Evolutionary conservation across 306 rosid species (phyloP), one percentile per base, ranked within the genome.

Genomic region (Fagus crenata): DNA sequence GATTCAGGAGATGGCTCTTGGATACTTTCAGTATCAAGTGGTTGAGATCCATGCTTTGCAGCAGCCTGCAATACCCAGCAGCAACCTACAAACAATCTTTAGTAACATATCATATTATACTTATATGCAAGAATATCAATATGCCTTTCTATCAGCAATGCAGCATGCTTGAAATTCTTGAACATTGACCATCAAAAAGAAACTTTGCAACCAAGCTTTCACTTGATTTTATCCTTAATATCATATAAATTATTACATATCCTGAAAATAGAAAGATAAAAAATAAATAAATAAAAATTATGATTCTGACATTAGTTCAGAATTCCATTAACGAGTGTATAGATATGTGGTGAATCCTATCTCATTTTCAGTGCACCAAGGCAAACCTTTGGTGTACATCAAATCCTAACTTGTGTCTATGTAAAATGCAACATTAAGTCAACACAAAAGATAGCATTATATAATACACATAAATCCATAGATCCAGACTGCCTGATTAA

Each of bases 31-130:
- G 79, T 76, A 51, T 88, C 96, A 6, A 93, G 86, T 22, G 97
- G 98, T 75, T 94, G 92, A 75, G 97, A 92, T 88, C 92, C 93
- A 77, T 94, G 98, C 81, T 89, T 94, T 0, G 98, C 98, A 6
- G 98, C 98, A 11, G 97, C 97, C 84, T 94, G 98, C 81, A 92
- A 81, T 11, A 94, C 98, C 77, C 98, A 84, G 82, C 95, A 17
- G 98, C 93, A 68, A 93, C 92, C 98, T 97, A 94, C n/a, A n/a
- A n/a, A 59, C 37, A 7, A 28, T 7, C 32, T 59, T 8, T 9
- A 59, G 13, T 28, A 8, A 31, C 39, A 59, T 22, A 58, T 31
- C 1, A 28, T 28, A 9, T 9, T 28, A 31, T 28, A 6, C n/a
- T n/a, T 56, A 18, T 7, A n/a, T 7, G 61, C 65, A 59, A 28